Evolutionary conservation across 208 protist genomes (phyloP).

Genomic region (Wallacemonas sp.): DNA sequence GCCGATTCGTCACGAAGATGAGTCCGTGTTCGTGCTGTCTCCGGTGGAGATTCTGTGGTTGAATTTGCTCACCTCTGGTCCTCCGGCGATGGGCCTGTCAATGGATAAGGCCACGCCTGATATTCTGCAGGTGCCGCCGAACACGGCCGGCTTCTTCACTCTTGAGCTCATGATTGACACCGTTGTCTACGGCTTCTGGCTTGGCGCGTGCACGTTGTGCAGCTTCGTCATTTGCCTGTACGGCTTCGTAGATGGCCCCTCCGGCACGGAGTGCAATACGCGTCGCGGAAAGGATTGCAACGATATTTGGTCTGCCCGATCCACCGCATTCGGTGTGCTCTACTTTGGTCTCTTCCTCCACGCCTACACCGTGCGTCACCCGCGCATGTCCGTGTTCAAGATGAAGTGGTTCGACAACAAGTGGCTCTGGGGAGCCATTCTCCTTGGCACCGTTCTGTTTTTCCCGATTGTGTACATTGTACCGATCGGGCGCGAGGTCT

Average conservation of each 20-base stretch:
- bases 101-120: slow-evolving; percentile 73
- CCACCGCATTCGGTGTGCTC: slow-evolving; percentile 78
- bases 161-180: slow-evolving; percentile 81
- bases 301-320: slow-evolving; percentile 72
- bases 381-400: slow-evolving; percentile 66
- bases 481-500: slow-evolving; percentile 62
- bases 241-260: slow-evolving; percentile 56
- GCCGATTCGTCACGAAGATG: slow-evolving; percentile 63
- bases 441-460: slow-evolving; percentile 57
- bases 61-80: slow-evolving; percentile 86
- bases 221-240: slow-evolving; percentile 72
- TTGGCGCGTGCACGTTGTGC: slow-evolving; percentile 58
- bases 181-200: slow-evolving; percentile 81
- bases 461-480: slow-evolving; percentile 81
- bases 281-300: slow-evolving; percentile 44
- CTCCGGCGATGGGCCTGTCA: slow-evolving; percentile 77
- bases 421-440: slow-evolving; percentile 71
- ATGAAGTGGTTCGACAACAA: slow-evolving; percentile 90
- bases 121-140: slow-evolving; percentile 79
- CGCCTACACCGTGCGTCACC: slow-evolving; percentile 88
- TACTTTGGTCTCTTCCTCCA: slow-evolving; percentile 90
- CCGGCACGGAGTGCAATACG: slow-evolving; percentile 67
- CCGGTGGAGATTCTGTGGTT: slow-evolving; percentile 93
- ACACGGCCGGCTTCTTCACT: slow-evolving; percentile 80
- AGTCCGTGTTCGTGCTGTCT: slow-evolving; percentile 81